These are phyloP conservation scores for Penicillium brevicompactum DNA, from an alignment of 2,329 filamentous ascomycete species.

Conservation along the genomic window DNA sequence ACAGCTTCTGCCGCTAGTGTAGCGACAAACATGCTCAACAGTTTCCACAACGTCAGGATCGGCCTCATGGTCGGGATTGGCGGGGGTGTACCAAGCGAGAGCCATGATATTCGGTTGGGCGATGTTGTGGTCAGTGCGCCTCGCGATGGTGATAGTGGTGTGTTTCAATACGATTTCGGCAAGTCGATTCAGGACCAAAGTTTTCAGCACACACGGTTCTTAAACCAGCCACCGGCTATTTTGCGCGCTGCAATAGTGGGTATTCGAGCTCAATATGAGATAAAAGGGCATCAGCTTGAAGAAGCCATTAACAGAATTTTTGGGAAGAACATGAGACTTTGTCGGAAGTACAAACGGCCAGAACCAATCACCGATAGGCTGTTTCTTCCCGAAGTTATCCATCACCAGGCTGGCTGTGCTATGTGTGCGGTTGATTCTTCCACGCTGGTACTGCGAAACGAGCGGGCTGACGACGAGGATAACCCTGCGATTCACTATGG, in stretches of 20 bases:
- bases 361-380: conserved; percentile 11
- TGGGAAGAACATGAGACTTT: not conserved
- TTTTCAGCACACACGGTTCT: conserved; percentile 15
- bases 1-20: conserved; percentile 35
- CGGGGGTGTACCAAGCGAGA: conserved; percentile 28
- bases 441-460: not conserved
- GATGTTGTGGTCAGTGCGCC: conserved; percentile 31
- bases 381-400: not conserved
- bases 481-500: not conserved
- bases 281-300: conserved; percentile 14
- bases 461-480: not conserved
- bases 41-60: conserved; percentile 34
- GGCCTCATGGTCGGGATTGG: conserved; percentile 51
- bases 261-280: conserved; percentile 9
- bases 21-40: conserved; percentile 33
- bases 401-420: not conserved
- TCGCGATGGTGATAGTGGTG: conserved; percentile 20
- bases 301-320: conserved; percentile 8
- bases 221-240: conserved; percentile 20
- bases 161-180: conserved; percentile 33
- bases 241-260: conserved; percentile 15
- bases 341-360: conserved; percentile 10
- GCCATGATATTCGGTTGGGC: conserved; percentile 32
- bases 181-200: conserved; percentile 14
- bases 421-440: not conserved